Conservation (phyloP, 1,284 basidiomycete species). For the Xanthoconium separans region DNA sequence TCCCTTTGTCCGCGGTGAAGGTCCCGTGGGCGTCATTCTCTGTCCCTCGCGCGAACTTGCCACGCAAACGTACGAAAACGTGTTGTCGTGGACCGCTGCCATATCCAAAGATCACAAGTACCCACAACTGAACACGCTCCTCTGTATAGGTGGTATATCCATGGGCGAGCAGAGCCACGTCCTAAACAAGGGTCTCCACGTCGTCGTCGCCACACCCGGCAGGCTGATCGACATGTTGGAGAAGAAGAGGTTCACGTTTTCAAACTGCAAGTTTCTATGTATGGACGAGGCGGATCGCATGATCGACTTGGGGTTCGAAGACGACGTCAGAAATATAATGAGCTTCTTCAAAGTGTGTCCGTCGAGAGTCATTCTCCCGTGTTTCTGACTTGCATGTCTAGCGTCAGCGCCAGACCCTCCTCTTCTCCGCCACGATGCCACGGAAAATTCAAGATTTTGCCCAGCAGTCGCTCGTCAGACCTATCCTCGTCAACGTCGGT, state of each 20-base stretch:
- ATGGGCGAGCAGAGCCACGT: slow-evolving; percentile 96
- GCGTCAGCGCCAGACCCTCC: slow-evolving; percentile 94
- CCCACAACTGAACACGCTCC: slow-evolving; percentile 82
- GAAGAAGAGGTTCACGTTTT: slow-evolving; percentile 89
- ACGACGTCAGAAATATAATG: slow-evolving; percentile 98
- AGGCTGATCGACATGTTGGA: slow-evolving; percentile 97
- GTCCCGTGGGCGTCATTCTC: slow-evolving; percentile 92
- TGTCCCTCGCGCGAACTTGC: slow-evolving; percentile 95
- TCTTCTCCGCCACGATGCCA: slow-evolving; percentile 99
- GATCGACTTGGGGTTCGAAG: slow-evolving; percentile 99
- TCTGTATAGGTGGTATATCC: slow-evolving; percentile 97
- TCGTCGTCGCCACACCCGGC: slow-evolving; percentile 96
- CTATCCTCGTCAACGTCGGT: slow-evolving; percentile 95
- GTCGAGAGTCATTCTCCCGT: neutral
- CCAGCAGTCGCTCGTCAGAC: slow-evolving; percentile 89
- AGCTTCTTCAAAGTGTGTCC: slow-evolving; percentile 87
- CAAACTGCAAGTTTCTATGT: slow-evolving; percentile 92
- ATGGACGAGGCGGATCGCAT: slow-evolving; percentile 99
- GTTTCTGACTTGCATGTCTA: slow-evolving; percentile 31
- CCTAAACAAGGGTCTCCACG: slow-evolving; percentile 88
- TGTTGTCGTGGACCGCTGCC: slow-evolving; percentile 82
- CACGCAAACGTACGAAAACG: slow-evolving; percentile 94
- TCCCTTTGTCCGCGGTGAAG: slow-evolving; percentile 90
- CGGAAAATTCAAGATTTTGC: slow-evolving; percentile 99
- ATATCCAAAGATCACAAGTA: slow-evolving; percentile 80